Percentiles rank a stretch among this genome's conserved stretches.
Conservation (phyloP, 306 rosid genomes). For the Styphnolobium japonicum region DNA sequence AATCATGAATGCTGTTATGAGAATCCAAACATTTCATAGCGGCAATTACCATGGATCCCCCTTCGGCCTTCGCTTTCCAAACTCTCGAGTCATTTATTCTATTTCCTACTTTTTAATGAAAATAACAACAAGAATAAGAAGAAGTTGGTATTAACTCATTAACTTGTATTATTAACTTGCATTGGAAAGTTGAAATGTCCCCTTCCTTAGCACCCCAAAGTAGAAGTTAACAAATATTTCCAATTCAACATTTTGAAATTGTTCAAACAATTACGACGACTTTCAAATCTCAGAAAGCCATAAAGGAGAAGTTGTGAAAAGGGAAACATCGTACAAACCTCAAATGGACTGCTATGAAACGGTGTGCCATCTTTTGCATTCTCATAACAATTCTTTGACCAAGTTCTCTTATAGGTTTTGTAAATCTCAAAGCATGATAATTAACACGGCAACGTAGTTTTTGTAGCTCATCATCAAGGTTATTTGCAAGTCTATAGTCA, state of each 20-base stretch:
- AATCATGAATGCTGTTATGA: conserved; percentile 24
- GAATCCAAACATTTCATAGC: background rate
- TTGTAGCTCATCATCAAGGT: conserved; percentile 83
- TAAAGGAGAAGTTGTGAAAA: background rate
- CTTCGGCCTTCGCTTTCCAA: background rate
- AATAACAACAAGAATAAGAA: background rate
- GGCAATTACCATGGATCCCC: background rate
- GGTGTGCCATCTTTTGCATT: conserved; percentile 78
- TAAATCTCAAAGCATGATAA: conserved; percentile 86
- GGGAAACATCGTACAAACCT: conserved; percentile 56
- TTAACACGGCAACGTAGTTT: conserved; percentile 96
- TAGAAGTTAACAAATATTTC: conserved; percentile 17
- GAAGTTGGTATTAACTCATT: background rate
- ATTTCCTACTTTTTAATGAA: background rate
- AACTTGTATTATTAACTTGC: background rate
- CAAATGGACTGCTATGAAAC: conserved; percentile 86
- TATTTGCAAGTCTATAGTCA: conserved; percentile 91
- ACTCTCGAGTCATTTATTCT: background rate
- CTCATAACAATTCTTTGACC: conserved; percentile 73
- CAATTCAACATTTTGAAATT: conserved; percentile 12
- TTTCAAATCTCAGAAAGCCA: conserved; percentile 11
- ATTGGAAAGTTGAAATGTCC: background rate
- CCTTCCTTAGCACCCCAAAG: conserved; percentile 8
- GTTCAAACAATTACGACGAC: background rate
- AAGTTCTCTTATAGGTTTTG: conserved; percentile 77